These are phyloP conservation scores for Penicillium sp. DNA, from an alignment of 2,329 filamentous ascomycete species.

Conservation along the genomic window DNA sequence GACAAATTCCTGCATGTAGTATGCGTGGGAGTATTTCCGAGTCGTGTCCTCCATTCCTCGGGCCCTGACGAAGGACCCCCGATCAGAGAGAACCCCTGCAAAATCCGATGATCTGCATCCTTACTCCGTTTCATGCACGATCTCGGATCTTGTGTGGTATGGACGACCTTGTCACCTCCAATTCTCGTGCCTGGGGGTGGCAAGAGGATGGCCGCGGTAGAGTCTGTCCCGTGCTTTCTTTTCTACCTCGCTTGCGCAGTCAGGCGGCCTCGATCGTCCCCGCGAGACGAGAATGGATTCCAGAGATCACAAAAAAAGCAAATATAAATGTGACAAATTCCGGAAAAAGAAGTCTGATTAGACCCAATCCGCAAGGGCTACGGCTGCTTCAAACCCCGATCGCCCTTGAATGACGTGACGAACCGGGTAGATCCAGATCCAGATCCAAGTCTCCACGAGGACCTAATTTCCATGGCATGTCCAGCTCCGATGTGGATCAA, in stretches of 20 bases:
- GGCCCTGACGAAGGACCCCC: not conserved
- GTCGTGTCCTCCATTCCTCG: constrained; percentile 12
- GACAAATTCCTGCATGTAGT: constrained; percentile 20
- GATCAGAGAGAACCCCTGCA: constrained; percentile 8
- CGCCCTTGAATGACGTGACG: constrained; percentile 15
- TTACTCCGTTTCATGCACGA: constrained; percentile 22
- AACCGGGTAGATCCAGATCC: constrained; percentile 2
- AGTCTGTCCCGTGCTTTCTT: not conserved
- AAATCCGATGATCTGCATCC: constrained; percentile 26
- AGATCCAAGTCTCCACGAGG: constrained; percentile 15
- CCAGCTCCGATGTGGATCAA: constrained; percentile 7
- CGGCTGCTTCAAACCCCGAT: not conserved
- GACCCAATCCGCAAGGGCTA: not conserved
- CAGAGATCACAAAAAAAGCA: not conserved
- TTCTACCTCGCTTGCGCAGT: not conserved
- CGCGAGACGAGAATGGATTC: not conserved
- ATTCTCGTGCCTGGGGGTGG: not conserved
- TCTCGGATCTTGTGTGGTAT: constrained; percentile 17
- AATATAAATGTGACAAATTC: not conserved
- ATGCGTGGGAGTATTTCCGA: constrained; percentile 5
- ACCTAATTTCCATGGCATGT: constrained; percentile 8
- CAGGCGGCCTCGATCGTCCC: not conserved
- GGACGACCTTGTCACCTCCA: constrained; percentile 12
- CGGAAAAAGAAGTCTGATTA: not conserved
- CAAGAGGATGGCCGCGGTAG: not conserved